Base-by-base conservation (phyloP, 179 eudicot genomes). In the Beta lomatogona region DNA sequence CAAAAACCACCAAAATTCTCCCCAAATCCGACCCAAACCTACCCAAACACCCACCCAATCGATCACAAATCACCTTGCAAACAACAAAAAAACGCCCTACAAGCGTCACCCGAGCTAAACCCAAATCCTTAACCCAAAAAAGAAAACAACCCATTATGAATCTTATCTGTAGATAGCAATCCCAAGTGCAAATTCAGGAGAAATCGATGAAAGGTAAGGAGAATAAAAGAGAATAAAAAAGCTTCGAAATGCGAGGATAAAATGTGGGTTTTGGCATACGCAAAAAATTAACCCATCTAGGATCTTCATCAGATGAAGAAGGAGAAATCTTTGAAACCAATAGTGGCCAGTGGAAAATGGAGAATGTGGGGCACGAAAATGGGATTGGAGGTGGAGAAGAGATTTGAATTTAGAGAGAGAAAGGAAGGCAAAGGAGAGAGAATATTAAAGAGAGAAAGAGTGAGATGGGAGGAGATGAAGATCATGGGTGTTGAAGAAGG, bases 221-320 rank as follows among this genome's bases (percentile, higher is more conserved):
- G 54, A 66, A 85, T 79, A 41, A 75, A 28, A 95, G 83, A 13
- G 89, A 78, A 5, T 91, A 84, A 4, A 88, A 73, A 18, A 95
- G 83, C 0, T 86, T 72, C 0, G 91, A 78, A 54, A 86, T 84
- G 53, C 91, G 91, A 72, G 82, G 89, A 64, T 85, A 82, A 82
- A 95, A 95, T 0, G 95, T 90, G 21, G 95, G 89, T 75, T 87
- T 92, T 0, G 99, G 90, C 90, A 95, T 89, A 8, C 93, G 89
- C 67, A 95, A 95, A 73, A 83, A 82, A 11, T 90, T 83, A 11
- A 81, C 74, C 94, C 95, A 95, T 0, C 88, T 80, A 21, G 86
- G 79, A 61, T 91, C 93, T 55, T 83, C 76, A 69, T 86, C 85
- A 8, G 65, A 46, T 25, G 80, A 45, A 2, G 88, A 60, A 86